phyloP scores from a whole-genome alignment of 768 basidiomycete species.

The Boletus speciosus region DNA sequence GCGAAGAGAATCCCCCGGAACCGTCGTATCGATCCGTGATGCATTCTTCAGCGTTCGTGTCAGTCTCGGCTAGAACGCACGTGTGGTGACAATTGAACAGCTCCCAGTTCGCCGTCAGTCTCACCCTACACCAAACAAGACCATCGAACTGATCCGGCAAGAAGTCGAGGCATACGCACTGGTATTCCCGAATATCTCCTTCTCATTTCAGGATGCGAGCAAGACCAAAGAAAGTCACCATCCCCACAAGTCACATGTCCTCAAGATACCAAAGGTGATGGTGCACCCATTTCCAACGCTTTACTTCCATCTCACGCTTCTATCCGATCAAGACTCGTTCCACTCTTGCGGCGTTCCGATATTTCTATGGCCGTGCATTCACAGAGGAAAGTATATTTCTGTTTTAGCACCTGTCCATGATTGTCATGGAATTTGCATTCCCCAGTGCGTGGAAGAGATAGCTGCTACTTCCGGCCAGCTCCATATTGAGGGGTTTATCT shows the following conservation, averaged over 20 bases:
- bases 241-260: conserved; percentile 41
- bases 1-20: conserved; percentile 71
- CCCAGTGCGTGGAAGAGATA: conserved; percentile 69
- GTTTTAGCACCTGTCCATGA: conserved; percentile 1
- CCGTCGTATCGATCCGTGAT: conserved; percentile 80
- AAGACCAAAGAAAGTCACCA: conserved; percentile 33
- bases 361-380: conserved; percentile 70
- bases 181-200: conserved; percentile 65
- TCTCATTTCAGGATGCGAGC: conserved; percentile 59
- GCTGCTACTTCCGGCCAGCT: conserved; percentile 45
- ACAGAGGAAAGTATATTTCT: conserved; percentile 51
- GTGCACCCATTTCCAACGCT: conserved; percentile 9
- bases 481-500: conserved; percentile 78
- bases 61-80: neutral
- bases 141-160: conserved; percentile 63
- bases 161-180: conserved; percentile 74
- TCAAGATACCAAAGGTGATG: conserved; percentile 67
- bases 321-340: conserved; percentile 53
- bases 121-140: conserved; percentile 56
- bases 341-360: conserved; percentile 62
- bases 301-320: conserved; percentile 15
- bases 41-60: conserved; percentile 80
- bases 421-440: conserved; percentile 15
- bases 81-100: conserved; percentile 36
- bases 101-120: conserved; percentile 77